Conservation (phyloP, 768 basidiomycete genomes). For the Rubroboletus satanas region DNA sequence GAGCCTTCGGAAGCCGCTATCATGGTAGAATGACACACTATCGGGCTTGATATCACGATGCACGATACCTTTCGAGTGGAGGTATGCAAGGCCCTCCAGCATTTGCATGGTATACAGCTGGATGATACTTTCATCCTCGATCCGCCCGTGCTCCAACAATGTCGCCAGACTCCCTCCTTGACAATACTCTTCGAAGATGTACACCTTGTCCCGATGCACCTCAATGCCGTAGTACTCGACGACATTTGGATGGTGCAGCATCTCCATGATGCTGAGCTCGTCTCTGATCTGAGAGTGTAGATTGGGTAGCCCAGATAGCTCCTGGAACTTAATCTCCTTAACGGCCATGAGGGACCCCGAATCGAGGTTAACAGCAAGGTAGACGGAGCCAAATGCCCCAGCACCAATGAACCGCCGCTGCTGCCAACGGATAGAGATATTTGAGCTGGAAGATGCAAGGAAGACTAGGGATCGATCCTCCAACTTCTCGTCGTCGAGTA, state of each 20-base stretch:
- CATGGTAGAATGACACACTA: conserved; percentile 54
- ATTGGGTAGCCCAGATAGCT: conserved; percentile 81
- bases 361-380: conserved; percentile 94
- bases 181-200: conserved; percentile 98
- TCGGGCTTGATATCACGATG: conserved; percentile 99
- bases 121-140: conserved; percentile 95
- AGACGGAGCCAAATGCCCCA: conserved; percentile 99
- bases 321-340: conserved; percentile 97
- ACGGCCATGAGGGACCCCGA: conserved; percentile 97
- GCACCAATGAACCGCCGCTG: conserved; percentile 97
- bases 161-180: conserved; percentile 91
- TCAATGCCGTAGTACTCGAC: conserved; percentile 99
- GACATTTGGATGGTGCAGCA: conserved; percentile 95
- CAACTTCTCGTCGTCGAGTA: conserved; percentile 87
- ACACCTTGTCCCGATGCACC: conserved; percentile 97
- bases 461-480: conserved; percentile 94
- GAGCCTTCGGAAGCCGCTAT: conserved; percentile 2
- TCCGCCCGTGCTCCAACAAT: conserved; percentile 85
- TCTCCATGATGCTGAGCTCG: conserved; percentile 96
- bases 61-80: conserved; percentile 88
- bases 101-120: conserved; percentile 97
- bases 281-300: conserved; percentile 92
- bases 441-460: conserved; percentile 92
- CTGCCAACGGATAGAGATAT: conserved; percentile 96
- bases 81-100: conserved; percentile 88